Conservation (phyloP, 345 rosid genomes). For the Pseudoturritis turrita region DNA sequence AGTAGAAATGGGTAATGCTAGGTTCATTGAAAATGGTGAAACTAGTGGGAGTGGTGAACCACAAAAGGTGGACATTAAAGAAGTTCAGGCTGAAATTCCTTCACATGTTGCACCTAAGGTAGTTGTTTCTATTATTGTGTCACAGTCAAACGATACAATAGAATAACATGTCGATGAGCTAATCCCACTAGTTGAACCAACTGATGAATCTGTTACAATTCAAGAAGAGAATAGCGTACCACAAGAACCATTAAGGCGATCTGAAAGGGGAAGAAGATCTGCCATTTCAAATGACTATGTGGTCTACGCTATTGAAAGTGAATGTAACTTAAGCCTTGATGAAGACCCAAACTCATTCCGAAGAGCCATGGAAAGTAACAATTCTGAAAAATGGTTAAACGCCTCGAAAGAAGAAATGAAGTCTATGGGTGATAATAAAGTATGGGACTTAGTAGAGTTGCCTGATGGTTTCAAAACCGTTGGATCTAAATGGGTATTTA, state of each 20-base stretch:
- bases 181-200: neutral
- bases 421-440: neutral
- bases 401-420: neutral
- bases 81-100: neutral
- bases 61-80: neutral
- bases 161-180: neutral
- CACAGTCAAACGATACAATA: neutral
- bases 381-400: neutral
- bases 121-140: neutral
- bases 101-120: neutral
- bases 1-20: too few relatives aligned
- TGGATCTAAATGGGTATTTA: neutral
- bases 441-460: neutral
- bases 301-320: neutral
- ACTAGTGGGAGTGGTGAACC: neutral
- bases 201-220: neutral
- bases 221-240: neutral
- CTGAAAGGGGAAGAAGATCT: neutral
- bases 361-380: neutral
- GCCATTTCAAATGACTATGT: neutral
- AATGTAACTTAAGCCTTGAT: neutral
- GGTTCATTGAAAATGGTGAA: too few relatives aligned
- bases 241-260: neutral
- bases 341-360: neutral
- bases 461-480: neutral